Base-by-base conservation (phyloP, 352 stramenopile genomes). In the Phytophthora pseudosyringae region DNA sequence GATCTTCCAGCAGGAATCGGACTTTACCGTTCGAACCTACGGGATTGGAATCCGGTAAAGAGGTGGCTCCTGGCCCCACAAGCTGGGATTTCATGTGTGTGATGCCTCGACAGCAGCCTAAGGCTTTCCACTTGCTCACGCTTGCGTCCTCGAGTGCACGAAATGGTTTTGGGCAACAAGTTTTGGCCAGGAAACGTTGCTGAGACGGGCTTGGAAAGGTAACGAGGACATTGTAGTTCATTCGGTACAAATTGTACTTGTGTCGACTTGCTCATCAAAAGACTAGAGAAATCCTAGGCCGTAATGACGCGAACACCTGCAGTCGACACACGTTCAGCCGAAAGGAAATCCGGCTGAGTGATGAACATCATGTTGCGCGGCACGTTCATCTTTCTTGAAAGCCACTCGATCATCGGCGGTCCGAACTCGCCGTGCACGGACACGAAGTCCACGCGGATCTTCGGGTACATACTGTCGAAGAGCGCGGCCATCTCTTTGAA, bases 331-430 rank as follows among this genome's bases (percentile, higher is more conserved):
- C 88, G 87, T 61, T 96, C 85, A 3, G 64, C 71, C 21, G 59
- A 79, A 8, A 61, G 36, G 33, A 86, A 75, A 58, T 93, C 83
- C 2, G 89, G 87, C 59, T 91, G 91, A 15, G 71, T 82, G 68
- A 97, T 96, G 73, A 97, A 97, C 84, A 97, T 96, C 73, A 92
- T 88, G 65, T 94, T 95, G 57, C 80, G 85, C 1, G 78, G 78
- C 9, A 97, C 79, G 4, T 75, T 71, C 45, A 96, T 75, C 39
- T 81, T 75, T 38, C 77, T 57, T 2, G 64, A 78, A 45, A 96
- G 58, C 81, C 86, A 96, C 60, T 94, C 79, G 41, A 97, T 83
- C 35, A 87, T 74, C 11, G 74, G 71, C 1, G 88, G 80, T 21
- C 75, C 73, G 68, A 89, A 89, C 16, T 90, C 67, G 26, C 80